Base-by-base conservation (phyloP, 495 filamentous ascomycete genomes). In the Apodospora peruviana region DNA sequence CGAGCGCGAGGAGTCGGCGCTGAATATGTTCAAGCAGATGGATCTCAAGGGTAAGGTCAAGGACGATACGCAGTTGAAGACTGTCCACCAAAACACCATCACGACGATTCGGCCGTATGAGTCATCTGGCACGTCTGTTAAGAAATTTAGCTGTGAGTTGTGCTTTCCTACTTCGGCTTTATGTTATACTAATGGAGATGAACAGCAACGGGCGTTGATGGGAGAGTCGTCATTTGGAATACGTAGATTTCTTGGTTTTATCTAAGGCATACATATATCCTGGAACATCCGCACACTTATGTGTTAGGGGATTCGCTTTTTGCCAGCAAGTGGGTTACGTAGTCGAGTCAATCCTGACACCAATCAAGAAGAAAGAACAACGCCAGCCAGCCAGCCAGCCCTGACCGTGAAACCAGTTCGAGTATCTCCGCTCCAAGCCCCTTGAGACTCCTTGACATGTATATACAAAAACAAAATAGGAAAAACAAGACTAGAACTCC, bases 11-110 rank as follows among this genome's bases (percentile, higher is more conserved):
- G 77, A 82, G 50, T 88, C 84, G 56, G 93, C 93, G n/a, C 74
- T 96, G 62, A 95, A 97, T 64, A 96, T 96, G 94, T 98, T 98
- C 77, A 81, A 81, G 62, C 90, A 95, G 70, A 96, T 98, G 94
- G 93, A 98, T 65, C 74, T 97, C 51, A 95, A 90, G 74, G 93
- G 93, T 32, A 94, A 95, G 69, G 67, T 76, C 19, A 84, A 83
- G 56, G 89, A 89, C 53, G 90, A 96, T 62, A 96, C 90, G 7
- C 87, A 93, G 69, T 74, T 97, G 50, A 95, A 93, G 71, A 96
- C 93, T 5, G 83, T 91, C 37, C 93, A 98, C 71, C 93, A 98
- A 66, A 98, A 98, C 68, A 95, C 91, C 24, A 91, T 98, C 60
- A 85, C 80, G 57, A 95, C 83, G 4, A 64, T 96, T 14, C 79